Base-by-base conservation (phyloP, 1,139 yeast genomes). In the Wickerhamiella infanticola region DNA sequence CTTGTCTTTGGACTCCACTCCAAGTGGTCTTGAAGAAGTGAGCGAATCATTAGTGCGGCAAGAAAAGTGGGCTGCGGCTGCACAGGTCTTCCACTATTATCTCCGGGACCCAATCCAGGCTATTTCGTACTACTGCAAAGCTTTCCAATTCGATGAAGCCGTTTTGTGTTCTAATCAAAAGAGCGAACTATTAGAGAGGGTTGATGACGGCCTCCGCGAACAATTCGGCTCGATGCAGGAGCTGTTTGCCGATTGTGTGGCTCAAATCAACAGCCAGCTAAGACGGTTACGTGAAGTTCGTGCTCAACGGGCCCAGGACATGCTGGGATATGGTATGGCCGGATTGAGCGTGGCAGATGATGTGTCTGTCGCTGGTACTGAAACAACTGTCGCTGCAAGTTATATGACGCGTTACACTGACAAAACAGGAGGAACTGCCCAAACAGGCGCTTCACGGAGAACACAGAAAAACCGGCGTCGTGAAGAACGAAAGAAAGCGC, bases 401-500 rank as follows among this genome's bases (percentile, higher is more conserved):
- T 84, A 88, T 61, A 83, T 86, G 65, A 90, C 98, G 0, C 74
- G 94, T 59, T 90, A 90, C 62, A 90, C 99, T 0, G 97, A 97
- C 52, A 86, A 88, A 63, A 86, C 97, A 1, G 73, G 81, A 0
- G 95, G 95, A 24, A 90, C 98, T 3, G 98, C 97, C 4, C 82
- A 83, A 61, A 90, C 98, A 0, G 96, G 97, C 26, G 96, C 93
- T 1, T 81, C 96, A 0, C 75, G 98, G 63, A 75, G 81, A 58
- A 86, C 98, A 0, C 74, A 94, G 7, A 93, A 90, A 65, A 90
- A 88, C 63, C 76, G 79, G 52, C 84, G 95, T 62, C 76, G 98
- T 56, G 96, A 90, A 63, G 98, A 90, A 62, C 77, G 98, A 58
- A 93, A 93, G 67, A 75, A 79, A 51, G 99, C 98, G 1, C 77